A percentile compares a stretch with the other conserved stretches of the same genome.
phyloP scores from a whole-genome alignment of 441 rosid species.

The Adansonia gregorii region DNA sequence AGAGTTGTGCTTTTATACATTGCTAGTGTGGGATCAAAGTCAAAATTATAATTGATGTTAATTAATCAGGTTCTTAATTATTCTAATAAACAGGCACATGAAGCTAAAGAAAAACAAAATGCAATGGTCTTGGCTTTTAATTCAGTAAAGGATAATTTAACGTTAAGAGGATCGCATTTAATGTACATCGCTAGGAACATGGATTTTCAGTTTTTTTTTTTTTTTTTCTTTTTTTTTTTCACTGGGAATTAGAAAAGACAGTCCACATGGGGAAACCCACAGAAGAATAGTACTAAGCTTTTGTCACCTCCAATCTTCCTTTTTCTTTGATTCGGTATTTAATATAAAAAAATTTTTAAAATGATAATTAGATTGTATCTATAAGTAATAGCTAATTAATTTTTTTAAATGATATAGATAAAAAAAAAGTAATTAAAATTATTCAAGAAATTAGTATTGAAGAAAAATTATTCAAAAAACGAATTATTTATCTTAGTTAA shows the following conservation, averaged over 20 bases:
- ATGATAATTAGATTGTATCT: too few species aligned
- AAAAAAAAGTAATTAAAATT: too few species aligned
- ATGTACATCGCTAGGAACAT: conserved; percentile 19
- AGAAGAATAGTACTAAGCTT: background rate
- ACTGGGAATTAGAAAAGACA: conserved; percentile 36
- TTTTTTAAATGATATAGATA: too few species aligned
- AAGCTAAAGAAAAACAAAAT: conserved; percentile 20
- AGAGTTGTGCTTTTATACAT: background rate
- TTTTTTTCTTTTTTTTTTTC: background rate
- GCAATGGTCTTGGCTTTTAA: background rate
- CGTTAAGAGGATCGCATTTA: conserved; percentile 23
- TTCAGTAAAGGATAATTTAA: conserved; percentile 20
- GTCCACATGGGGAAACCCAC: conserved; percentile 43
- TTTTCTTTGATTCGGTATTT: background rate
- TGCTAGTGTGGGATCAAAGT: conserved; percentile 31
- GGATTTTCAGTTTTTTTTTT: conserved; percentile 15
- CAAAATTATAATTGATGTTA: conserved; percentile 27
- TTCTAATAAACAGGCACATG: conserved; percentile 33
- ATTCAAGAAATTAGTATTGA: too few species aligned
- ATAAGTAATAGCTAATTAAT: too few species aligned
- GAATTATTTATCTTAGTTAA: too few species aligned
- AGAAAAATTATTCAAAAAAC: too few species aligned
- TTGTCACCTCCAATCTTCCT: conserved; percentile 44
- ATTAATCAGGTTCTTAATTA: conserved; percentile 17
- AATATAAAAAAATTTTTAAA: too few species aligned